These are phyloP conservation scores for Fragosphaeria purpurea DNA, from an alignment of 2,329 filamentous ascomycete species.

Conservation along the genomic window DNA sequence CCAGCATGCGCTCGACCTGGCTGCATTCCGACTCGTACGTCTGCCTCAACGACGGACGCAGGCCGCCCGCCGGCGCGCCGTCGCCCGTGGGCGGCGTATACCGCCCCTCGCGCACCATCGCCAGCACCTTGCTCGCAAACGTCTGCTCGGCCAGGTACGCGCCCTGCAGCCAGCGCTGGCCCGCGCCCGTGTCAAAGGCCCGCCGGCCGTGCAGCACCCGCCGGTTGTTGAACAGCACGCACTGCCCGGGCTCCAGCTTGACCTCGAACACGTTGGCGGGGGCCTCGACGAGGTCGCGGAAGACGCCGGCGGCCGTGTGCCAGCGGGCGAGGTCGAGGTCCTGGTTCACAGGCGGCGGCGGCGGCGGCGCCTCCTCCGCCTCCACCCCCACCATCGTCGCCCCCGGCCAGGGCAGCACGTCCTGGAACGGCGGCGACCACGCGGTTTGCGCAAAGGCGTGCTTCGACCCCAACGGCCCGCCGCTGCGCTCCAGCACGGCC, in stretches of 20 bases:
- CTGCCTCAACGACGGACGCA: no score
- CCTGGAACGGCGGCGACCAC: slow-evolving; percentile 78
- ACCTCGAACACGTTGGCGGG: slow-evolving; percentile 54
- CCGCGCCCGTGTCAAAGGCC: slow-evolving; percentile 56
- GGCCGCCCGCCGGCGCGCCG: no score
- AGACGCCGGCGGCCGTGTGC: slow-evolving; percentile 36
- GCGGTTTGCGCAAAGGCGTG: slow-evolving; percentile 24
- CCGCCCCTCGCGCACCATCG: slow-evolving; percentile 6
- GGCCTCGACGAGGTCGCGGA: slow-evolving; percentile 50
- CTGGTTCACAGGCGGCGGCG: neutral
- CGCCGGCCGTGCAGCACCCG: slow-evolving; percentile 75
- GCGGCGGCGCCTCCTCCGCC: neutral
- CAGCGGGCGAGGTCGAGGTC: slow-evolving; percentile 9
- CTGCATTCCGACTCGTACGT: no score
- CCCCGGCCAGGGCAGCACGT: slow-evolving; percentile 2
- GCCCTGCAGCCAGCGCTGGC: slow-evolving; percentile 74
- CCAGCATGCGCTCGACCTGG: no score
- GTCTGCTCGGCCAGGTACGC: slow-evolving; percentile 60
- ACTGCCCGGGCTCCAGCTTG: slow-evolving; percentile 70
- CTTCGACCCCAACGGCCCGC: slow-evolving; percentile 12
- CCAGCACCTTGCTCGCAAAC: slow-evolving; percentile 24
- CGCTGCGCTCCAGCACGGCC: slow-evolving; percentile 36
- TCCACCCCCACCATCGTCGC: slow-evolving; percentile 12
- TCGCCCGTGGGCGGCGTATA: no score
- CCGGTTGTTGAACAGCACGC: slow-evolving; percentile 85